Base-by-base conservation (phyloP, 73 alveolate genomes). In the Paramecium sonneborni region DNA sequence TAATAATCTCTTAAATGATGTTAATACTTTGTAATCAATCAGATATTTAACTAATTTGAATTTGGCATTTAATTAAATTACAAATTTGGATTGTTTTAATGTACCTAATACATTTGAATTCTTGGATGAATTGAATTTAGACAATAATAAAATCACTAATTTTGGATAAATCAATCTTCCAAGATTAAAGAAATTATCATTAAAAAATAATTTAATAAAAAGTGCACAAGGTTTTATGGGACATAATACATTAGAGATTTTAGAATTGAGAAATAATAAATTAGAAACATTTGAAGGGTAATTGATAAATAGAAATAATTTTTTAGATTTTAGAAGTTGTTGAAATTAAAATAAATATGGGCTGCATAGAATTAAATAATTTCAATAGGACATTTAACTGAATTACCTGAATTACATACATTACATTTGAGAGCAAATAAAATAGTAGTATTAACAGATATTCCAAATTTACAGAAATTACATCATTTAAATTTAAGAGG, bases 401-500 rank as follows among this genome's bases (percentile, higher is more conserved):
- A 88, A 35, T 57, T 88, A 44, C 94, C 94, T 14, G 69, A 88
- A 46, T 28, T 88, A n/a, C 79, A 70, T 18, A 69, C 56, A 24
- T 52, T 88, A 43, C 94, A 88, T 88, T 24, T 88, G 14, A 88
- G 94, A 70, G 70, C 70, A n/a, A 88, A 76, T 26, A 82, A 88
- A 41, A 88, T 88, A 10, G 46, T 69, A 2, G 55, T 34, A 9
- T 62, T 69, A 44, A 88, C 67, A 24, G 57, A 35, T 3, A 68
- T 43, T 26, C 94, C 90, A 32, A 55, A 69, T 70, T 58, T 88
- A 21, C 94, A 91, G 23, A 69, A 34, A 38, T 38, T 88, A 37
- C 84, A 88, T 12, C 87, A 88, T 69, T 26, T 88, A 28, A 88
- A 70, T 70, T 70, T 88, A n/a, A 88, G 91, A 88, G 94, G 72